phyloP scores from a whole-genome alignment of 371 early-diverging fungal species.

The Dinochytrium kinnereticum region DNA sequence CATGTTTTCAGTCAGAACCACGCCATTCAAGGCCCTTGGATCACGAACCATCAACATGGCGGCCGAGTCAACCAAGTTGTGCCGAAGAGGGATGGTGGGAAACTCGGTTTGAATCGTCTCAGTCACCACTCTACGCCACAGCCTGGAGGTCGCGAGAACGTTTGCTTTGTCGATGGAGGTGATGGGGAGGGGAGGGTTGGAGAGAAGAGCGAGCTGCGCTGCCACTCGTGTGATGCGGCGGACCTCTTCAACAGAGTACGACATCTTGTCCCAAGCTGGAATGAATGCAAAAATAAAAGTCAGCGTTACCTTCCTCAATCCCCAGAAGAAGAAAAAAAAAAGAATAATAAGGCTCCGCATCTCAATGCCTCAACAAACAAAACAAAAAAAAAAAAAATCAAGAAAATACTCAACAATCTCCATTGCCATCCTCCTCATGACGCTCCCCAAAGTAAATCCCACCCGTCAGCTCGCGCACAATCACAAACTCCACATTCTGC shows the following conservation, averaged over 20 bases:
- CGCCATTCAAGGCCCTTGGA: constrained; percentile 89
- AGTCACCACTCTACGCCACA: constrained; percentile 92
- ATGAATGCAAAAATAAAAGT: constrained; percentile 14
- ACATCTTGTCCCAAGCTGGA: constrained; percentile 79
- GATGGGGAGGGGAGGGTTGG: constrained; percentile 81
- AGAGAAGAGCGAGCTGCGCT: constrained; percentile 65
- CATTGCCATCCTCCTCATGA: constrained; percentile 83
- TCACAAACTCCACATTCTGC: constrained; percentile 85
- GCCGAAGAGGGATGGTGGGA: constrained; percentile 79
- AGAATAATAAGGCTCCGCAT: too few relatives aligned
- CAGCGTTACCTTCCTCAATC: too few relatives aligned
- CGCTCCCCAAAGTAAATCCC: constrained; percentile 97
- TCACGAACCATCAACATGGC: constrained; percentile 95
- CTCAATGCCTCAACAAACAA: too few relatives aligned
- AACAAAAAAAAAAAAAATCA: too few relatives aligned
- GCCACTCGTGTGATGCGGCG: constrained; percentile 93
- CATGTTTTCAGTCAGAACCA: constrained; percentile 97
- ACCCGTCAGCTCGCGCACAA: constrained; percentile 94
- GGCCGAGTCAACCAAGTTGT: constrained; percentile 94
- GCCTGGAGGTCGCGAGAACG: constrained; percentile 94
- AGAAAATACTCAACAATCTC: constrained; percentile 57
- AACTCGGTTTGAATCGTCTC: constrained; percentile 85
- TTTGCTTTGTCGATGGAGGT: constrained; percentile 98
- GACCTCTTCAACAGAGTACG: constrained; percentile 87
- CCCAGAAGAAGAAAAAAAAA: too few relatives aligned